Evolutionary conservation across 2,329 filamentous ascomycete species (phyloP).

Genomic region (Aspergillus sp.): DNA sequence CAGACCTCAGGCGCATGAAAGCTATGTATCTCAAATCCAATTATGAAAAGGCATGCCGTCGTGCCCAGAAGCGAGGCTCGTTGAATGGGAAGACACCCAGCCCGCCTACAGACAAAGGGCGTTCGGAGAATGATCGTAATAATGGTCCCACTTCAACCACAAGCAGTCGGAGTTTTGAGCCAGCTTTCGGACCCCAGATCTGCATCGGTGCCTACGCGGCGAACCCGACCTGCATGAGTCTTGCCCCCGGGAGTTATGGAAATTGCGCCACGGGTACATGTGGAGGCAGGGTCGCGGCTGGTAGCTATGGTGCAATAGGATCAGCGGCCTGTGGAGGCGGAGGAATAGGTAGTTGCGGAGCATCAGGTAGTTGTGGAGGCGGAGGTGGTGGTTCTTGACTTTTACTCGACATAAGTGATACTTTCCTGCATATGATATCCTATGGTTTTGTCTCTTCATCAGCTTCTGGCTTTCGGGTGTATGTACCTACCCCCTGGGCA

Average conservation of each 20-base stretch:
- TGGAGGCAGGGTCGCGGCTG: conserved; percentile 40
- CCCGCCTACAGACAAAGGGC: no score
- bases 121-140: no score
- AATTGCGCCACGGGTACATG: conserved; percentile 46
- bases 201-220: conserved; percentile 33
- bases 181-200: no score
- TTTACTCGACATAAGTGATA: no score
- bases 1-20: conserved; percentile 20
- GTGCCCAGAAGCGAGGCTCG: conserved; percentile 22
- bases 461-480: no score
- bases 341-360: conserved; percentile 43
- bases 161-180: no score
- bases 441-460: no score
- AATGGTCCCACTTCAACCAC: no score
- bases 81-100: no score
- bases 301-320: conserved; percentile 37
- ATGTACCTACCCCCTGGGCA: no score
- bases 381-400: background rate
- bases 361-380: conserved; percentile 35
- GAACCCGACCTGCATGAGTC: conserved; percentile 43
- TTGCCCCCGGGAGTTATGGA: conserved; percentile 35
- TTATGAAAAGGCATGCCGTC: conserved; percentile 44
- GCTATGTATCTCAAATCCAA: conserved; percentile 48
- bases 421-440: no score
- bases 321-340: conserved; percentile 34